Base-by-base conservation (phyloP, 2,329 filamentous ascomycete genomes). In the Hymenoscyphus scutula region DNA sequence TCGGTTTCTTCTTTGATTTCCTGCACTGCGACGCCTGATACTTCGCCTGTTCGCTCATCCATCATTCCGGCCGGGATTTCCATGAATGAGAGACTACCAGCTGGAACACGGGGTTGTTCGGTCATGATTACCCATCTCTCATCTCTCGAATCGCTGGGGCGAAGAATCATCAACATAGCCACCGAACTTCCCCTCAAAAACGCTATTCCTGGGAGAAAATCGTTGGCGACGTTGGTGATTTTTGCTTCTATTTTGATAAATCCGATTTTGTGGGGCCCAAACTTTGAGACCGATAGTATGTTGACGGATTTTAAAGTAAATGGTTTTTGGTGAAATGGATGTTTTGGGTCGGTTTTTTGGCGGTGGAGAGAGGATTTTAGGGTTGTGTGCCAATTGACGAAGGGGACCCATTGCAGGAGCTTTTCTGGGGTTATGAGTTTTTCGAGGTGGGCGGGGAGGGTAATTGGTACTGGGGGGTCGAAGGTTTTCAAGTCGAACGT, bases 1-100 rank as follows among this genome's bases (percentile, higher is more conserved):
- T 81, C 83, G 2, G 85, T 76, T 73, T 86, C 84, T 74, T 86
- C 84, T 63, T 81, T 64, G 8, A 87, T 82, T 75, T 87, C 84
- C 67, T 77, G 79, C 1, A 83, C 84, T 3, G 84, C 84, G 0
- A 79, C 77, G 41, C 84, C 83, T 8, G 15, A 27, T n/a, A 60
- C 19, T 34, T 34, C 78, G 1, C 80, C 81, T 59, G 79, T 78
- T 27, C 48, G 19, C 66, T 83, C 80, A 6, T 85, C 78, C 82
- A 79, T 60, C 79, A 79, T 61, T 15, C 59, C 59, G 1, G 59
- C 59, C 5, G 59, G 64, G 53, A 66, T 64, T 34, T 66, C 64
- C n/a, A 57, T 15, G 45, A 66, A 65, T 2, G 27, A 41, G n/a
- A 65, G 45, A 53, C 55, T 65, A 1, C 64, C 64, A 15, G 62